Conservation (phyloP, 2,329 filamentous ascomycete genomes). For the Escovopsis weberi region DNA sequence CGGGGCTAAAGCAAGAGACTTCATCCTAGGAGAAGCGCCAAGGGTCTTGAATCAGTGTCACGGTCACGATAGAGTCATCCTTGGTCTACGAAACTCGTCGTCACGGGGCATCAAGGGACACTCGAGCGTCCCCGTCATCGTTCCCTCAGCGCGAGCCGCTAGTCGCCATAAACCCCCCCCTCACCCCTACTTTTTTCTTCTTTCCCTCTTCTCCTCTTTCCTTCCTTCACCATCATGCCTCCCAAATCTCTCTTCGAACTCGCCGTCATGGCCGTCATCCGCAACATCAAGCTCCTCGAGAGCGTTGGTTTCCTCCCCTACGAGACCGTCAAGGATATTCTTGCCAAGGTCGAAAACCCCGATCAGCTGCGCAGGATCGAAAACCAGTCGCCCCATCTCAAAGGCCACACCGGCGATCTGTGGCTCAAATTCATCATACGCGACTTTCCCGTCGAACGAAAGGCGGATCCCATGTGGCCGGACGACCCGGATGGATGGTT, state of each 20-base stretch:
- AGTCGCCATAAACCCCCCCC: no score
- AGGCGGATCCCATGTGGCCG: slow-evolving; percentile 48
- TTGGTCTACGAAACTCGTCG: no score
- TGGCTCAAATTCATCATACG: slow-evolving; percentile 69
- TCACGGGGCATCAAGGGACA: no score
- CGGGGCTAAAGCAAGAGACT: no score
- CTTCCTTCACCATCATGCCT: slow-evolving; percentile 18
- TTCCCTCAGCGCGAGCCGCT: no score
- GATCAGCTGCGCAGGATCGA: slow-evolving; percentile 65
- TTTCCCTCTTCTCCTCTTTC: no score
- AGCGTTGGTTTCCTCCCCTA: slow-evolving; percentile 62
- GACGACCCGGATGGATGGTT: slow-evolving; percentile 59
- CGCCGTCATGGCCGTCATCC: slow-evolving; percentile 35
- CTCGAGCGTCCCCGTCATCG: no score
- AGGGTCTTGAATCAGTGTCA: no score
- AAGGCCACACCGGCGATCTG: slow-evolving; percentile 52
- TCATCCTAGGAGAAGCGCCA: no score
- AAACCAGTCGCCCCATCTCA: slow-evolving; percentile 59
- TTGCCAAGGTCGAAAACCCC: slow-evolving; percentile 57
- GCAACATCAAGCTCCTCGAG: slow-evolving; percentile 41
- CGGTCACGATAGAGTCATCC: no score
- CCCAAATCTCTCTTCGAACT: slow-evolving; percentile 37
- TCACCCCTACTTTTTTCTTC: no score
- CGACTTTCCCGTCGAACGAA: slow-evolving; percentile 53
- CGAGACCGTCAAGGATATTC: slow-evolving; percentile 45